A percentile compares a stretch with the other conserved stretches of the same genome.
Conservation (phyloP, 306 rosid genomes). For the Cucurbita ficifolia region DNA sequence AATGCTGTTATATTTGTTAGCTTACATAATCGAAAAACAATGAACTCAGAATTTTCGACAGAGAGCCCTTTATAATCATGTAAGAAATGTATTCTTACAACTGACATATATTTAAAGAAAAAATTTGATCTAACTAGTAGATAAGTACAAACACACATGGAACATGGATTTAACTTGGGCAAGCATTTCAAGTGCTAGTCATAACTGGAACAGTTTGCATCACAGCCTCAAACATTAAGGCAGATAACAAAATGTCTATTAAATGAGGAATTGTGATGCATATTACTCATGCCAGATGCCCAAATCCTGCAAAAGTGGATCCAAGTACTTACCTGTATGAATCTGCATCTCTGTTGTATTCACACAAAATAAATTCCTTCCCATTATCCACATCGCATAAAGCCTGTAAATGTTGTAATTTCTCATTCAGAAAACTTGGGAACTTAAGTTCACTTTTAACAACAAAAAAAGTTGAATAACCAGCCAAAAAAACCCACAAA, state of each 20-base stretch:
- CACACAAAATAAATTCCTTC: slow-evolving; percentile 86
- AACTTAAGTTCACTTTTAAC: background rate
- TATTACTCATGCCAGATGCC: background rate
- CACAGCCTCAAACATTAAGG: background rate
- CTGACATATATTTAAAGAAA: background rate
- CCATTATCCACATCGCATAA: slow-evolving; percentile 47
- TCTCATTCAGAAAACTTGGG: background rate
- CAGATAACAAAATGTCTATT: background rate
- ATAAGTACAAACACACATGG: background rate
- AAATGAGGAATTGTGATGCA: background rate
- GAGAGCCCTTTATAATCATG: background rate
- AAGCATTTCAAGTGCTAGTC: background rate
- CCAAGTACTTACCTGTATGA: slow-evolving; percentile 51
- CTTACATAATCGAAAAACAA: background rate
- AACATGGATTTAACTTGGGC: background rate
- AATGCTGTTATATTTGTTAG: background rate
- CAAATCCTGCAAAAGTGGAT: background rate
- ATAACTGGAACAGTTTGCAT: background rate
- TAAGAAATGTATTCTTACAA: background rate
- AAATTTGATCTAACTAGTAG: background rate
- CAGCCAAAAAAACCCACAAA: no score
- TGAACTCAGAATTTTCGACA: background rate
- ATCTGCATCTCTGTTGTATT: slow-evolving; percentile 93
- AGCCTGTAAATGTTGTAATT: slow-evolving; percentile 29
- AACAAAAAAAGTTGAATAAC: no score